A percentile compares a stretch with the other conserved stretches of the same genome.
These are phyloP conservation scores for Isoetes taiwanensis DNA, from an alignment of 75 land plant species.

Conservation along the genomic window DNA sequence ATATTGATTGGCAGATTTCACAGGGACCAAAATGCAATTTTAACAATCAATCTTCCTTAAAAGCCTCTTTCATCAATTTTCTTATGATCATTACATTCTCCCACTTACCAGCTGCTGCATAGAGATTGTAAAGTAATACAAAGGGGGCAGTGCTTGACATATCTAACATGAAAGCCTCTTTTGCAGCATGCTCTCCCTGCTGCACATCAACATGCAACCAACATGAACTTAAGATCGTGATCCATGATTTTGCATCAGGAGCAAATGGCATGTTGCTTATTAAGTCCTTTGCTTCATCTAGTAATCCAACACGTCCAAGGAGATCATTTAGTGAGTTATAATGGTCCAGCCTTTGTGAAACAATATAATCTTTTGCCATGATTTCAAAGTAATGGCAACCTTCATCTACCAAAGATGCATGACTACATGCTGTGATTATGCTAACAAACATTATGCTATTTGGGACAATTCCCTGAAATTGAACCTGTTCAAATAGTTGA, in stretches of 20 bases:
- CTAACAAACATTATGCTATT: no score
- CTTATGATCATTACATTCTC: no score
- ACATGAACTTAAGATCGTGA: conserved; percentile 35
- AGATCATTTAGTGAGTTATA: conserved; percentile 34
- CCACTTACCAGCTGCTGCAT: no score
- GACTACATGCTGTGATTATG: no score
- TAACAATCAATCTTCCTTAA: no score
- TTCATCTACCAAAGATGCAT: conserved; percentile 5
- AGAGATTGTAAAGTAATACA: conserved; percentile 32
- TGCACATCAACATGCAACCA: conserved; percentile 15
- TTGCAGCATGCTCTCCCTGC: conserved; percentile 22
- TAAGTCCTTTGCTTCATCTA: conserved; percentile 32
- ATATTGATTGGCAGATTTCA: no score
- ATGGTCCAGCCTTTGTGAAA: conserved; percentile 25
- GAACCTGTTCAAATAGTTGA: no score
- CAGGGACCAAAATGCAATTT: no score
- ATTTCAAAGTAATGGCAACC: conserved; percentile 8
- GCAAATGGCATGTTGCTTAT: conserved; percentile 26
- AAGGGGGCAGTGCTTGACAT: conserved; percentile 31
- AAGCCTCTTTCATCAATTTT: no score
- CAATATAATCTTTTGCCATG: conserved; percentile 3
- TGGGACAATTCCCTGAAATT: no score
- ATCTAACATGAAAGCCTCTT: conserved; percentile 18
- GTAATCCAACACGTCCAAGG: conserved; percentile 24
- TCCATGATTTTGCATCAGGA: conserved; percentile 27